Evolutionary conservation across 805 yeast species (phyloP).

Genomic region (Zygoascus ofunaensis): DNA sequence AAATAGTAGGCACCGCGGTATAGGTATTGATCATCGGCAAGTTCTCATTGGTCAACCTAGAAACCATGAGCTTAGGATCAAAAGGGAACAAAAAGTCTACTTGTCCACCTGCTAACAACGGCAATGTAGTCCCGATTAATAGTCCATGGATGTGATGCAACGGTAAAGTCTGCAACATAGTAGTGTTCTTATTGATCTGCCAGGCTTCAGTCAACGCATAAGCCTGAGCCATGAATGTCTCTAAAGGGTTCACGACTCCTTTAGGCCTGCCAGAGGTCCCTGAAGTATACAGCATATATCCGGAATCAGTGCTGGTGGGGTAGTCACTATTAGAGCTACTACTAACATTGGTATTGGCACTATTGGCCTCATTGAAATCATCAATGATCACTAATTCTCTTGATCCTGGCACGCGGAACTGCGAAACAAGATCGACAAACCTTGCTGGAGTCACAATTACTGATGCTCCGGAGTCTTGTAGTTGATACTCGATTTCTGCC

Average conservation of each 20-base stretch:
- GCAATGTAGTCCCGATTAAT: conserved; percentile 26
- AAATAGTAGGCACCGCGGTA: conserved; percentile 31
- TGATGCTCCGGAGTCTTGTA: conserved; percentile 23
- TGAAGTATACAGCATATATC: conserved; percentile 28
- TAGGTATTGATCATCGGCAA: conserved; percentile 24
- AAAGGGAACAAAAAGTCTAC: conserved; percentile 27
- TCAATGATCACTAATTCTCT: conserved; percentile 15
- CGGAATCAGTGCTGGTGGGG: conserved; percentile 14
- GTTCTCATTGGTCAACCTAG: conserved; percentile 14
- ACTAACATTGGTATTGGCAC: too few species aligned
- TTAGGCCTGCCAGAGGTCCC: conserved; percentile 30
- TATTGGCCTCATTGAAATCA: conserved; percentile 11
- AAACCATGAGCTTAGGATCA: conserved; percentile 18
- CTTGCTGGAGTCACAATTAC: conserved; percentile 23
- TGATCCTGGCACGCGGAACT: conserved; percentile 8
- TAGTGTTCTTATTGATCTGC: conserved; percentile 21
- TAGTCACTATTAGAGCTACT: not conserved
- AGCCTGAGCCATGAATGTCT: conserved; percentile 26
- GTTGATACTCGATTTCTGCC: conserved; percentile 25
- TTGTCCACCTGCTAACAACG: conserved; percentile 26
- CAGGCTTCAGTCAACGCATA: conserved; percentile 26
- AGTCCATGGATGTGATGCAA: conserved; percentile 30
- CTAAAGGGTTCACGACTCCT: conserved; percentile 27
- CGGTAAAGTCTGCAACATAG: conserved; percentile 27
- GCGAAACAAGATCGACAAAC: conserved; percentile 19